These are phyloP conservation scores for Citrullus colocynthis DNA, from an alignment of 306 rosid genomes.

Conservation along the genomic window DNA sequence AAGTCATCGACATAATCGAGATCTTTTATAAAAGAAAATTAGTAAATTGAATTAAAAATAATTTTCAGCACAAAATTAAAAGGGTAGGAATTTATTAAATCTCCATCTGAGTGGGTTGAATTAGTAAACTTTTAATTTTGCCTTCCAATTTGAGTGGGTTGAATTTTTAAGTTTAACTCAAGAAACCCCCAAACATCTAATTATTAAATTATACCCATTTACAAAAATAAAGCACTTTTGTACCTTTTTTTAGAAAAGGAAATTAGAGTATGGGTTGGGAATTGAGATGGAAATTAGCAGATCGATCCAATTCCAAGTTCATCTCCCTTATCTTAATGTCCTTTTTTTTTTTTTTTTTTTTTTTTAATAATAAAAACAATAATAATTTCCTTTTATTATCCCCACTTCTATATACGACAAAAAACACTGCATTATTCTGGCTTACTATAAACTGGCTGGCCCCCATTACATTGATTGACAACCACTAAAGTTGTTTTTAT, in stretches of 20 bases:
- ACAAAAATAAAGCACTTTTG: not conserved
- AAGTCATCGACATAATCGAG: no score
- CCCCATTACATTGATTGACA: conserved; percentile 1
- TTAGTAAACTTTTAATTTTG: no score
- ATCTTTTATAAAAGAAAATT: no score
- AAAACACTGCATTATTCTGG: not conserved
- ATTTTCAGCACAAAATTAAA: no score
- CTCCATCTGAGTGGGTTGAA: no score
- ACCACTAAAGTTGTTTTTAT: not conserved
- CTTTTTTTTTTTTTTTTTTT: not conserved
- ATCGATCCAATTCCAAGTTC: not conserved
- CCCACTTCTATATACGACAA: not conserved
- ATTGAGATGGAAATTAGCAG: not conserved
- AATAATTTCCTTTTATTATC: not conserved
- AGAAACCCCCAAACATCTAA: not conserved
- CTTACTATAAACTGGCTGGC: not conserved
- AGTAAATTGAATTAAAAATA: no score
- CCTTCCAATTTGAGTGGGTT: no score
- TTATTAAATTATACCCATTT: not conserved
- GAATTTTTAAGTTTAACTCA: no score
- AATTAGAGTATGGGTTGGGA: not conserved
- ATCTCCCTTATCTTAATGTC: not conserved
- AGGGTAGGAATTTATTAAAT: no score
- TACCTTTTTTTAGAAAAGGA: not conserved
- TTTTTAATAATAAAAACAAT: not conserved